Base-by-base conservation (phyloP, 2,329 filamentous ascomycete species). In the Trichoderma simmonsii region DNA sequence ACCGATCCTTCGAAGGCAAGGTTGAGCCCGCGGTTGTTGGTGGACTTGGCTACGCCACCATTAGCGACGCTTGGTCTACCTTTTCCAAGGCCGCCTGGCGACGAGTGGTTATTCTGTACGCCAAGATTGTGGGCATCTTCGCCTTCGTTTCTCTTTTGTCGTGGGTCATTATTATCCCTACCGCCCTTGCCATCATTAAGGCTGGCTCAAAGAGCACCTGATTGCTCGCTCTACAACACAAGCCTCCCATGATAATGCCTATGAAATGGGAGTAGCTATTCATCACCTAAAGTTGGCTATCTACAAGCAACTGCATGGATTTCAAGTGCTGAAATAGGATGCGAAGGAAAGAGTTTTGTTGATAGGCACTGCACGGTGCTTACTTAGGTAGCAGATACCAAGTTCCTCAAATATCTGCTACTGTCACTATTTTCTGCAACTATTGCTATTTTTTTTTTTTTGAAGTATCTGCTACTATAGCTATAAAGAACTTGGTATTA, bases 1-100 rank as follows among this genome's bases (percentile, higher is more conserved):
- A 98, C 85, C 92, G 94, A 75, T 91, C 91, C 34, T 97, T 97
- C 78, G 89, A 88, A 74, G 93, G 93, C 76, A 92, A 90, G 79
- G 89, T 95, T 32, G 89, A 91, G 75, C 90, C 93, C n/a, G 88
- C 89, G 73, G 86, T 94, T 64, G 85, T 94, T n/a, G 91, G 89
- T 72, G 93, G 92, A 70, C 88, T 86, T 74, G 92, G 93, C 75
- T 90, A 89, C 75, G 86, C 93, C 73, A 88, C 91, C 54, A 87
- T 95, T 77, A 80, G 88, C 64, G 92, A 95, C 77, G 94, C 94
- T 1, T 95, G 94, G 93, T 87, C 86, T 77, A 93, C 90, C 43
- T 95, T 97, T 81, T 89, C 91, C 79, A 88, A 88, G 80, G 85
- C 89, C 73, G 90, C 93, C 59, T 91, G 93, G 81, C 85, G 90